These are phyloP conservation scores for Aspergillus oerlinghausenensis DNA, from an alignment of 2,329 filamentous ascomycete species.

Conservation along the genomic window DNA sequence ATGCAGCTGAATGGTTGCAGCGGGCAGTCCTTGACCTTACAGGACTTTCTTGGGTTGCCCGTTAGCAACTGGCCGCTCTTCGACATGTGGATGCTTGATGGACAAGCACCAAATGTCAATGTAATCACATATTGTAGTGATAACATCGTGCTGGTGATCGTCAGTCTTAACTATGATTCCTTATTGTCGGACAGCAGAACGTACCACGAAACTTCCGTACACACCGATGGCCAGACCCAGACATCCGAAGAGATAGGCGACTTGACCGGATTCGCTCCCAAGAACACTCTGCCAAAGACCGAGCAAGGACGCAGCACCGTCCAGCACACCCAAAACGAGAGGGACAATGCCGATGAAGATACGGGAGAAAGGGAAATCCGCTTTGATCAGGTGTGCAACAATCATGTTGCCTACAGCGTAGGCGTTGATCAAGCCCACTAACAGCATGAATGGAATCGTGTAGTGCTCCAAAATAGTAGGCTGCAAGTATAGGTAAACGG, in stretches of 20 bases:
- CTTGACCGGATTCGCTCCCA: constrained; percentile 75
- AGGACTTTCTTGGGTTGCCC: constrained; percentile 12
- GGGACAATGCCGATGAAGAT: constrained; percentile 64
- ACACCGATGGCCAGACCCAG: constrained; percentile 79
- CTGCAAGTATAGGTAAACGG: constrained; percentile 76
- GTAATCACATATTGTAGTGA: constrained; percentile 96
- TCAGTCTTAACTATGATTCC: neutral
- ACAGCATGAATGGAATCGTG: constrained; percentile 83
- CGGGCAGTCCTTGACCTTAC: neutral
- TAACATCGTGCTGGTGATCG: constrained; percentile 67
- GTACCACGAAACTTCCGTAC: constrained; percentile 90
- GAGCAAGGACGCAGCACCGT: constrained; percentile 70
- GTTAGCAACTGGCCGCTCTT: constrained; percentile 29
- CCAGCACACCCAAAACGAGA: constrained; percentile 70
- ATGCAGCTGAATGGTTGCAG: constrained; percentile 2
- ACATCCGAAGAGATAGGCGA: constrained; percentile 85
- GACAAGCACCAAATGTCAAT: constrained; percentile 97
- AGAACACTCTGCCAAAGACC: constrained; percentile 68
- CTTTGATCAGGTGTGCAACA: constrained; percentile 83
- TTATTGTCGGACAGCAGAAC: constrained; percentile 14
- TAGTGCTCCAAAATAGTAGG: constrained; percentile 77
- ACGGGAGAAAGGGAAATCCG: constrained; percentile 86
- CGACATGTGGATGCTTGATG: constrained; percentile 74
- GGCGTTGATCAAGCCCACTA: constrained; percentile 84
- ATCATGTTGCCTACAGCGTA: constrained; percentile 97